Evolutionary conservation across 305 asterid species (phyloP).

Genomic region (Euphrasia arctica): DNA sequence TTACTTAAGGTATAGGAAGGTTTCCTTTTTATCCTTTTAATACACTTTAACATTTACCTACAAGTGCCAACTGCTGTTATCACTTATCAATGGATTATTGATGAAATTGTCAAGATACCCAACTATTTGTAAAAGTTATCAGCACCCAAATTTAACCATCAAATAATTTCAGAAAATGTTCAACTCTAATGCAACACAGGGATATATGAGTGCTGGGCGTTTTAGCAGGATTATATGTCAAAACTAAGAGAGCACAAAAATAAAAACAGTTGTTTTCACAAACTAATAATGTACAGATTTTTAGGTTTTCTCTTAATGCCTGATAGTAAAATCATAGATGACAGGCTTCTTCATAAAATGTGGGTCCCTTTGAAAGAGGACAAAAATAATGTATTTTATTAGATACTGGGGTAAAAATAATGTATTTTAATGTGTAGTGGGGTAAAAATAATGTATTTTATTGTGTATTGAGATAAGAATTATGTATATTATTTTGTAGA

Average conservation of each 20-base stretch:
- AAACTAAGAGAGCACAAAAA: background rate
- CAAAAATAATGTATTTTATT: too few relatives aligned
- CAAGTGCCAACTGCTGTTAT: background rate
- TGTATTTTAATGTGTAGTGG: too few relatives aligned
- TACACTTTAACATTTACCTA: background rate
- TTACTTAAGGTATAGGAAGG: background rate
- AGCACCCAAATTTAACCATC: background rate
- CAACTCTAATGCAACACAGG: background rate
- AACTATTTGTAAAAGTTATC: background rate
- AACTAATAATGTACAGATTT: background rate
- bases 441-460: too few relatives aligned
- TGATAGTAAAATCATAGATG: background rate
- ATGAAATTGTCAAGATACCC: background rate
- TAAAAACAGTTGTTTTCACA: background rate
- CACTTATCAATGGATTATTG: background rate
- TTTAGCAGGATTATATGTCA: background rate
- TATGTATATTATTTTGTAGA: too few relatives aligned
- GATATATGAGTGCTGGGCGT: background rate
- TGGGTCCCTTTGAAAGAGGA: too few relatives aligned
- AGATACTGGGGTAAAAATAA: too few relatives aligned
- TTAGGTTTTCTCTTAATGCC: background rate
- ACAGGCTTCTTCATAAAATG: background rate
- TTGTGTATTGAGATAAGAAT: too few relatives aligned
- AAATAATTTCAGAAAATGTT: background rate
- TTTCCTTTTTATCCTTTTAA: background rate